phyloP scores from a whole-genome alignment of 495 filamentous ascomycete genomes.

The Penicillium simplicissimum region DNA sequence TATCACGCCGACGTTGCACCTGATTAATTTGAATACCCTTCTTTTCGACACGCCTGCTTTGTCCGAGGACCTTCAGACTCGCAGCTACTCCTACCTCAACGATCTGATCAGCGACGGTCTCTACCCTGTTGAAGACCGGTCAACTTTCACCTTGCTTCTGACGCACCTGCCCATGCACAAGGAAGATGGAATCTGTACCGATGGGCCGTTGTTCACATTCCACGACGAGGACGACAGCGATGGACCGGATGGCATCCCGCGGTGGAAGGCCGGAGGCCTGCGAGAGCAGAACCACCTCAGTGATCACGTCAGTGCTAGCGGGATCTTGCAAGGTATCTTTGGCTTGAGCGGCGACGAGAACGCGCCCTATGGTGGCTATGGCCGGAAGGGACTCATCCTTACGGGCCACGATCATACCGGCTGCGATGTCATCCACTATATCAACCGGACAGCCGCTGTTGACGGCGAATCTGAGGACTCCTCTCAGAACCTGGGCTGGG shows the following conservation, averaged over 20 bases:
- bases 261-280: conserved; percentile 61
- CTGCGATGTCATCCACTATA: conserved; percentile 83
- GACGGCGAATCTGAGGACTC: conserved; percentile 17
- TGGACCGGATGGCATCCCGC: conserved; percentile 26
- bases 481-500: conserved; percentile 26
- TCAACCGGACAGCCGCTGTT: conserved; percentile 47
- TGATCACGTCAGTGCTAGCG: conserved; percentile 56
- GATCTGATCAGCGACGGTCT: conserved; percentile 61
- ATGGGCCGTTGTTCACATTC: conserved; percentile 78
- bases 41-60: conserved; percentile 83
- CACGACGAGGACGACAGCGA: conserved; percentile 51
- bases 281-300: conserved; percentile 91
- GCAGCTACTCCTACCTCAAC: conserved; percentile 78
- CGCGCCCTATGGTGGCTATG: conserved; percentile 54
- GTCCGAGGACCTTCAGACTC: conserved; percentile 61
- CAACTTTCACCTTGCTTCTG: conserved; percentile 75
- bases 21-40: conserved; percentile 87
- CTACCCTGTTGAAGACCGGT: conserved; percentile 62
- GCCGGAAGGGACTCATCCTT: conserved; percentile 72
- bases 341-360: conserved; percentile 64
- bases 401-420: conserved; percentile 95
- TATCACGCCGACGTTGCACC: conserved; percentile 57
- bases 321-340: conserved; percentile 76
- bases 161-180: conserved; percentile 95
- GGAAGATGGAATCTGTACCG: conserved; percentile 75